Conservation (phyloP, 2,329 filamentous ascomycete species). For the Pseudogymnoascus sp. region DNA sequence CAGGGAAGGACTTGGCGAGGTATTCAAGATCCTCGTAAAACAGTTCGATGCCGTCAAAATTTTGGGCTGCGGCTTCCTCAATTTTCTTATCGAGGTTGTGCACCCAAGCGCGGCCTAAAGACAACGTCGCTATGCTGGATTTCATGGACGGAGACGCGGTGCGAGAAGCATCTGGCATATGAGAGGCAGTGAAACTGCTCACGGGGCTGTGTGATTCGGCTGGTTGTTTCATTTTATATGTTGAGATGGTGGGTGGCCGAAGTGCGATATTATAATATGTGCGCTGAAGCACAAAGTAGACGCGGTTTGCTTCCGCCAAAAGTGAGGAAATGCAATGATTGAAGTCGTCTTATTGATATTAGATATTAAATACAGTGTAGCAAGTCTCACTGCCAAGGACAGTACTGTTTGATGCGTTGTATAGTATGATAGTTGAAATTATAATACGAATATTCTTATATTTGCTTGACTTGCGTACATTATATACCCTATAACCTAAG, state of each 20-base stretch:
- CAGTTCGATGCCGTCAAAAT: slow-evolving; percentile 63
- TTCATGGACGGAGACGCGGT: slow-evolving; percentile 6
- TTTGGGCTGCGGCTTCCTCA: slow-evolving; percentile 54
- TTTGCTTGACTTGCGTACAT: neutral
- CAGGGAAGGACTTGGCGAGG: slow-evolving; percentile 35
- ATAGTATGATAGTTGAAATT: neutral
- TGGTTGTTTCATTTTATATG: neutral
- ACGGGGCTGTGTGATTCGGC: neutral
- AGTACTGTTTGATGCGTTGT: neutral
- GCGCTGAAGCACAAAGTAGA: neutral
- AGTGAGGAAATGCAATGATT: neutral
- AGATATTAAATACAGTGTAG: neutral
- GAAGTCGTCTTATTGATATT: neutral
- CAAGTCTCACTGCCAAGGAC: neutral
- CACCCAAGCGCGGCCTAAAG: slow-evolving; percentile 58
- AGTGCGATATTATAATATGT: neutral
- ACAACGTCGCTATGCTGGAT: slow-evolving; percentile 10
- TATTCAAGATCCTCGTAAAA: slow-evolving; percentile 70
- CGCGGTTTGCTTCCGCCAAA: neutral
- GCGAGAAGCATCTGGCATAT: neutral
- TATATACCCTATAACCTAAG: neutral
- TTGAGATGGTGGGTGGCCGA: neutral
- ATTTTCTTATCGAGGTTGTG: slow-evolving; percentile 62
- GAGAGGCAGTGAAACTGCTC: neutral
- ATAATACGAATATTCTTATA: neutral